Conservation (phyloP, 805 yeast genomes). For the Teunomyces pallodes region DNA sequence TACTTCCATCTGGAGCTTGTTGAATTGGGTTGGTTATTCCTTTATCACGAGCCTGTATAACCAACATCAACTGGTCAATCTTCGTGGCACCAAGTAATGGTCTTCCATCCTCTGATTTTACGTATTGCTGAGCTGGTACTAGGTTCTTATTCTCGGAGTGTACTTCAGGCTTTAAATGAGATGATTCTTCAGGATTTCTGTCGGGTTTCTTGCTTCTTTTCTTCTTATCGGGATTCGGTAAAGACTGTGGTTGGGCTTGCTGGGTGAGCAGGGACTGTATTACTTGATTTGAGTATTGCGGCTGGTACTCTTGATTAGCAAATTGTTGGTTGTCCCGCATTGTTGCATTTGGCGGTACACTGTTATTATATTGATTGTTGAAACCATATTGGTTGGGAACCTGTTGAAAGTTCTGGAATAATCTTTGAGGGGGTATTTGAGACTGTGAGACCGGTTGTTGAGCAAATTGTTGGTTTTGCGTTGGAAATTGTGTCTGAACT, state of each 20-base stretch:
- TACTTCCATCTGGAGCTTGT: conserved; percentile 68
- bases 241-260: conserved; percentile 14
- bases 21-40: conserved; percentile 64
- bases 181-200: background rate
- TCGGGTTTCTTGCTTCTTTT: background rate
- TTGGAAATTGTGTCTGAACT: conserved; percentile 6
- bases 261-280: conserved; percentile 7
- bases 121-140: conserved; percentile 47
- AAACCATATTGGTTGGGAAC: conserved; percentile 7
- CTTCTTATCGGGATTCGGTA: conserved; percentile 1
- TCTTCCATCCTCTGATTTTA: conserved; percentile 57
- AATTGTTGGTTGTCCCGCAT: conserved; percentile 8
- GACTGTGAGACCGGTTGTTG: conserved; percentile 4
- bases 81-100: conserved; percentile 82
- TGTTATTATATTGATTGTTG: conserved; percentile 1
- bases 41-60: conserved; percentile 83
- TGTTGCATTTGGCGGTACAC: conserved; percentile 11
- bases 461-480: conserved; percentile 6
- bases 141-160: conserved; percentile 21
- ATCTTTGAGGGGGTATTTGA: conserved; percentile 2
- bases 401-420: conserved; percentile 2
- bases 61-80: conserved; percentile 87
- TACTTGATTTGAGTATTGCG: conserved; percentile 3
- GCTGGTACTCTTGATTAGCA: background rate
- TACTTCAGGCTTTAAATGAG: background rate